phyloP scores from a whole-genome alignment of 1,139 yeast species.

The Spathaspora sp. region DNA sequence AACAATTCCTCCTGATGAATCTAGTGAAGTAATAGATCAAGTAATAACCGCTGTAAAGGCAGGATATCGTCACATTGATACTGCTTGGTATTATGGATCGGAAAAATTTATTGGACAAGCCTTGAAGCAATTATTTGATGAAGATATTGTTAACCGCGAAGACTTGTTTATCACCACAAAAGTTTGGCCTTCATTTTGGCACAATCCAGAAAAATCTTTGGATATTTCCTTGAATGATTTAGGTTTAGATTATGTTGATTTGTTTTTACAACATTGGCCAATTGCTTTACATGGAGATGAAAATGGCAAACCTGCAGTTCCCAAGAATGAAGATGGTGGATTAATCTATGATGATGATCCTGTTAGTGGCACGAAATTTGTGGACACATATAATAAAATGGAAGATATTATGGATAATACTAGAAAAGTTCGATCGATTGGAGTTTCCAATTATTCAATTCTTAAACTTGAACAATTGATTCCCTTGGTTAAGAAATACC shows the following conservation, averaged over 20 bases:
- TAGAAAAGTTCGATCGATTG: slow-evolving; percentile 29
- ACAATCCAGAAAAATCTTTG: slow-evolving; percentile 38
- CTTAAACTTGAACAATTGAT: slow-evolving; percentile 26
- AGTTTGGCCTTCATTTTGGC: slow-evolving; percentile 50
- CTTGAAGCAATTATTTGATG: slow-evolving; percentile 44
- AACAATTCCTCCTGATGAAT: slow-evolving; percentile 34
- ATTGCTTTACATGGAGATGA: slow-evolving; percentile 36
- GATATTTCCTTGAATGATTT: slow-evolving; percentile 35
- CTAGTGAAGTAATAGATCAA: slow-evolving; percentile 33
- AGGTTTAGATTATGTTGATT: slow-evolving; percentile 57
- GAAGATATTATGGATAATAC: slow-evolving; percentile 40
- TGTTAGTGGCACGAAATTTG: slow-evolving; percentile 31
- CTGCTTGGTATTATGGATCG: slow-evolving; percentile 50
- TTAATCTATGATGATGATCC: slow-evolving; percentile 41
- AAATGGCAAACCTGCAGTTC: slow-evolving; percentile 36
- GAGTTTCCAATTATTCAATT: slow-evolving; percentile 31
- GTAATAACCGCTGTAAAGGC: slow-evolving; percentile 42
- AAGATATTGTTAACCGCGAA: slow-evolving; percentile 51
- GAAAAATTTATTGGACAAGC: slow-evolving; percentile 53
- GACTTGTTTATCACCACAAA: slow-evolving; percentile 62
- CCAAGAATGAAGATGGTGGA: slow-evolving; percentile 40
- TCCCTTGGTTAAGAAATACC: slow-evolving; percentile 23
- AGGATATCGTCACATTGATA: slow-evolving; percentile 42
- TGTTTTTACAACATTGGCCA: slow-evolving; percentile 66
- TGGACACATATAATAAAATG: slow-evolving; percentile 48